A percentile compares a stretch with the other conserved stretches of the same genome.
phyloP scores from a whole-genome alignment of 2,329 filamentous ascomycete species.

The Hymenoscyphus infarciens region DNA sequence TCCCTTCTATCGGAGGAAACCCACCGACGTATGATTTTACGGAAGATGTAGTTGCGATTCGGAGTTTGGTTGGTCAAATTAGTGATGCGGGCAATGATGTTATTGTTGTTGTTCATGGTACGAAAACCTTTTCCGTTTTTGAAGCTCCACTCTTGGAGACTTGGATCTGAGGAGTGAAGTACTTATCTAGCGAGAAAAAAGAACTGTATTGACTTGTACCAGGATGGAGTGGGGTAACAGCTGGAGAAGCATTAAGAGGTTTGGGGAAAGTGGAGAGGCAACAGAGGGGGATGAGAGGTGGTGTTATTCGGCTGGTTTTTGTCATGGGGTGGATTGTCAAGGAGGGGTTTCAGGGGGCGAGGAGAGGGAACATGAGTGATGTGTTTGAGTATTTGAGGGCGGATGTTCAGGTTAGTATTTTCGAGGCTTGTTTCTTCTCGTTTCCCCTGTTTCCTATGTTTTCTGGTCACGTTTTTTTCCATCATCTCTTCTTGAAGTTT shows the following conservation, averaged over 20 bases:
- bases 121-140: too few relatives aligned
- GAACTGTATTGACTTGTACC: too few relatives aligned
- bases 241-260: constrained; percentile 27
- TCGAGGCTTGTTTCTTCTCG: neutral
- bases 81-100: constrained; percentile 35
- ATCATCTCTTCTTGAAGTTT: too few relatives aligned
- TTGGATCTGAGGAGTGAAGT: too few relatives aligned
- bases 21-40: constrained; percentile 37
- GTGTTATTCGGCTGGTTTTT: constrained; percentile 37
- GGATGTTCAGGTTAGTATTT: constrained; percentile 34
- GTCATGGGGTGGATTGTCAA: constrained; percentile 38
- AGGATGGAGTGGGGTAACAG: constrained; percentile 27
- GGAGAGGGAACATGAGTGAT: constrained; percentile 25
- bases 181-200: too few relatives aligned
- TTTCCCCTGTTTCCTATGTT: neutral
- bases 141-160: too few relatives aligned
- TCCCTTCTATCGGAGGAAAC: constrained; percentile 37
- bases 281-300: constrained; percentile 21
- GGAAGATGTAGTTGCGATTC: constrained; percentile 39
- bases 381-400: constrained; percentile 36
- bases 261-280: constrained; percentile 27
- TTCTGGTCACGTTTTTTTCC: neutral
- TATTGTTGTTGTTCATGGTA: constrained; percentile 27
- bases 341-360: constrained; percentile 20
- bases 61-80: constrained; percentile 34